phyloP scores from a whole-genome alignment of 1,139 yeast genomes.

The Candida tunisiensis region DNA sequence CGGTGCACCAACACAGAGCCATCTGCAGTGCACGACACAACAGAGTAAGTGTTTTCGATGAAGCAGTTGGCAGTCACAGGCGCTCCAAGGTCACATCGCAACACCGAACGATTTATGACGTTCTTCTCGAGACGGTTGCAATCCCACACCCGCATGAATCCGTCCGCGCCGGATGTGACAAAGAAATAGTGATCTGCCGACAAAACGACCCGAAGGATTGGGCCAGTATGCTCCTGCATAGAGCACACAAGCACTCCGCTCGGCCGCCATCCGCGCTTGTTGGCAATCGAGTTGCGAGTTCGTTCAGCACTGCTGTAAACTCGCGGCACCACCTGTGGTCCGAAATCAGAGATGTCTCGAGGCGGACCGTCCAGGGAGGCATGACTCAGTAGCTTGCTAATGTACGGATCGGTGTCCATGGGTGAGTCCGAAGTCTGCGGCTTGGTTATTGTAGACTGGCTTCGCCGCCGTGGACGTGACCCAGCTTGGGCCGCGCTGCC shows the following conservation, averaged over 20 bases:
- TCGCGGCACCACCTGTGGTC: too few relatives aligned
- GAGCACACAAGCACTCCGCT: slow-evolving; percentile 42
- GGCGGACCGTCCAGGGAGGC: too few relatives aligned
- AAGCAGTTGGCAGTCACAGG: slow-evolving; percentile 21
- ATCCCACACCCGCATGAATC: slow-evolving; percentile 69
- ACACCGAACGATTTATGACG: slow-evolving; percentile 41
- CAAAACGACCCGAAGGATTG: slow-evolving; percentile 38
- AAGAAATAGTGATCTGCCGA: slow-evolving; percentile 49
- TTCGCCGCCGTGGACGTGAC: too few relatives aligned
- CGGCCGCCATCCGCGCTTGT: slow-evolving; percentile 7
- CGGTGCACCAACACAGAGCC: too few relatives aligned
- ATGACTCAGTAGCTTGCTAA: too few relatives aligned
- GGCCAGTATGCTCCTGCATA: slow-evolving; percentile 34
- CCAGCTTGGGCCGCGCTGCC: too few relatives aligned
- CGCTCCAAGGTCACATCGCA: slow-evolving; percentile 10
- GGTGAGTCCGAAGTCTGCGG: not conserved
- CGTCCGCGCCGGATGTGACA: slow-evolving; percentile 64
- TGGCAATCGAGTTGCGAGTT: slow-evolving; percentile 1
- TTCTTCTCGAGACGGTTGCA: slow-evolving; percentile 44
- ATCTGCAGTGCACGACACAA: slow-evolving; percentile 51
- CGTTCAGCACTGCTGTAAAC: slow-evolving; percentile 3
- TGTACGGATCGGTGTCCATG: too few relatives aligned
- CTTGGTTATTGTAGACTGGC: not conserved
- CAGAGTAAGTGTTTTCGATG: slow-evolving; percentile 42
- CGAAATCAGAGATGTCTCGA: too few relatives aligned